Evolutionary conservation across 441 rosid species (phyloP).

Genomic region (Hura crepitans): DNA sequence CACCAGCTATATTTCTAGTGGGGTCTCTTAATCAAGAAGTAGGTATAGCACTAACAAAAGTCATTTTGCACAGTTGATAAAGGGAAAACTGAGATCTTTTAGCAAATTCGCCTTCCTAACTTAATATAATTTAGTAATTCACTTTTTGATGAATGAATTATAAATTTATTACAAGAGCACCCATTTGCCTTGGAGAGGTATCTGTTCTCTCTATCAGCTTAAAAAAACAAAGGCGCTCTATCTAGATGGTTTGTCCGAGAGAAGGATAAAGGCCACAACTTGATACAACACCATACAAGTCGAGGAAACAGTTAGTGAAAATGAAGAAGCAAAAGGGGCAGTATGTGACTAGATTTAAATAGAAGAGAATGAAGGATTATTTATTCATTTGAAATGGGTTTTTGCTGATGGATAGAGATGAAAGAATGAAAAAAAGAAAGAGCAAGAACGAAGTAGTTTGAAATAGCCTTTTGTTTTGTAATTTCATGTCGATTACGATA

Average conservation of each 20-base stretch:
- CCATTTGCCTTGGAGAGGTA: background rate
- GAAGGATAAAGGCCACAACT: background rate
- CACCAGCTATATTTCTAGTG: conserved; percentile 45
- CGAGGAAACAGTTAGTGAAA: background rate
- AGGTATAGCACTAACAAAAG: conserved; percentile 54
- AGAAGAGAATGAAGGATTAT: background rate
- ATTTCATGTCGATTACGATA: conserved; percentile 84
- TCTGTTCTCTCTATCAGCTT: background rate
- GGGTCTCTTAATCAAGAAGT: conserved; percentile 50
- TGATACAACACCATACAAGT: conserved; percentile 29
- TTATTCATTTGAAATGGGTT: background rate
- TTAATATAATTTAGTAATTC: conserved; percentile 25
- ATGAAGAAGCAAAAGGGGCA: background rate
- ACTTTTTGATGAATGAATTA: background rate
- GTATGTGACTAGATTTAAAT: conserved; percentile 4
- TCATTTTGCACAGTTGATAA: conserved; percentile 38
- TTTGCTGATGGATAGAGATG: background rate
- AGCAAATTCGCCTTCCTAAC: conserved; percentile 32
- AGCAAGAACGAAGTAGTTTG: background rate
- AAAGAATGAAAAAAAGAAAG: background rate
- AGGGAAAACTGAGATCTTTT: conserved; percentile 12
- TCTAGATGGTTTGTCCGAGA: background rate
- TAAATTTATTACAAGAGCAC: background rate
- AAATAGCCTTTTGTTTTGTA: conserved; percentile 25
- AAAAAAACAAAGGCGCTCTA: background rate